phyloP scores from a whole-genome alignment of 1,284 basidiomycete species.

The Ceratobasidium sp. region DNA sequence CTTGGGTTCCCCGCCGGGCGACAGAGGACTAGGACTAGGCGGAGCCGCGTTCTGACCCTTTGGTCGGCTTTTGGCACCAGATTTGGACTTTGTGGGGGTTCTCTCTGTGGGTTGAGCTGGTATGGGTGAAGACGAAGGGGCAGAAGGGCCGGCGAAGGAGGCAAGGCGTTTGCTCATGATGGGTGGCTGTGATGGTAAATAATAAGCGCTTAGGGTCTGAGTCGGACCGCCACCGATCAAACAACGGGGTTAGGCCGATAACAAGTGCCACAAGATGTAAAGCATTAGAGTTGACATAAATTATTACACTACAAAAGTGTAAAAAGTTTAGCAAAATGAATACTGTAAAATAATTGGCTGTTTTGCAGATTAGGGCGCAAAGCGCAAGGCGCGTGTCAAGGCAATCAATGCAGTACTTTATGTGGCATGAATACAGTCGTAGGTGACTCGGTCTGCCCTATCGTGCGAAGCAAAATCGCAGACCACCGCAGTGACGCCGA shows the following conservation, averaged over 20 bases:
- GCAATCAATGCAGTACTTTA: too few species aligned
- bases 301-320: neutral
- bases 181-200: constrained; percentile 21
- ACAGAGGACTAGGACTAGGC: constrained; percentile 7
- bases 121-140: constrained; percentile 19
- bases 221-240: too few species aligned
- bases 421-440: too few species aligned
- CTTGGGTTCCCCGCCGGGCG: constrained; percentile 3
- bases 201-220: neutral
- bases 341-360: neutral
- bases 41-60: constrained; percentile 7
- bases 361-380: neutral
- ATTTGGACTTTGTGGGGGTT: constrained; percentile 20
- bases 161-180: constrained; percentile 41
- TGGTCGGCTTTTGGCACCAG: constrained; percentile 3
- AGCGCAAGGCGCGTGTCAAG: too few species aligned
- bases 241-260: too few species aligned
- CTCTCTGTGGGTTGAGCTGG: constrained; percentile 11
- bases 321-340: too few species aligned
- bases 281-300: neutral
- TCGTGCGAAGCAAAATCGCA: too few species aligned
- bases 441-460: too few species aligned
- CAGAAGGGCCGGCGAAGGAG: constrained; percentile 32
- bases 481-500: too few species aligned
- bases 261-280: neutral